Evolutionary conservation across 2,329 filamentous ascomycete genomes (phyloP), one percentile per base, ranked within the genome.

Genomic region (Pleomassaria siparia): DNA sequence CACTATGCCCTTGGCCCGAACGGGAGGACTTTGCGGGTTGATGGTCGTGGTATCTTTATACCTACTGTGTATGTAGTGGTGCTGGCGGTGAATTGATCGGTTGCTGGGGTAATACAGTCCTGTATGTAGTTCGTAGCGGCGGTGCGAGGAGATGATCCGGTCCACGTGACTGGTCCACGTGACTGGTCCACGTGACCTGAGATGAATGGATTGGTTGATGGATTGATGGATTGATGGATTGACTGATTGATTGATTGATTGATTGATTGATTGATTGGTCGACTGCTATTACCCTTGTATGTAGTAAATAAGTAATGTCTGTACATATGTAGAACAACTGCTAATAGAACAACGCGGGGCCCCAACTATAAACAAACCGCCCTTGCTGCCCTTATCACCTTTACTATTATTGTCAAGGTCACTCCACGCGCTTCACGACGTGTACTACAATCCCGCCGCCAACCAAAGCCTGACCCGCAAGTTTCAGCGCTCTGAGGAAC

Each of bases 391-490:
- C 13, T 22, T 7, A 11, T 20, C 18, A 13, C 20, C 4, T 20
- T 43, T 43, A 3, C 40, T 22, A 43, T 30, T 43, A 42, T 28
- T 42, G 20, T 47, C 37, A 28, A 22, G n/a, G 29, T n/a, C n/a
- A n/a, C 29, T n/a, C 18, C n/a, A 18, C 43, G 43, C 49, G 30
- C 35, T 35, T 54, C 43, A 49, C 46, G 46, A 51, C 36, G 33
- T 41, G 46, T 51, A 45, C 54, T 47, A 55, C 45, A 44, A 71
- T 72, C 69, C 60, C 64, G 51, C 70, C 70, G 53, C 71, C 70
- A 49, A 59, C 57, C 49, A 60, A 54, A 44, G 56, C 54, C 51
- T 64, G 69, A 54, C 59, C 57, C 37, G 54, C 65, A 45, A 53
- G 63, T 59, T 59, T 72, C 60, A 67, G 56, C 54, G 53, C 56